Evolutionary conservation across 768 basidiomycete genomes (phyloP), one percentile per base, ranked within the genome.

Genomic region (Serendipita indica): DNA sequence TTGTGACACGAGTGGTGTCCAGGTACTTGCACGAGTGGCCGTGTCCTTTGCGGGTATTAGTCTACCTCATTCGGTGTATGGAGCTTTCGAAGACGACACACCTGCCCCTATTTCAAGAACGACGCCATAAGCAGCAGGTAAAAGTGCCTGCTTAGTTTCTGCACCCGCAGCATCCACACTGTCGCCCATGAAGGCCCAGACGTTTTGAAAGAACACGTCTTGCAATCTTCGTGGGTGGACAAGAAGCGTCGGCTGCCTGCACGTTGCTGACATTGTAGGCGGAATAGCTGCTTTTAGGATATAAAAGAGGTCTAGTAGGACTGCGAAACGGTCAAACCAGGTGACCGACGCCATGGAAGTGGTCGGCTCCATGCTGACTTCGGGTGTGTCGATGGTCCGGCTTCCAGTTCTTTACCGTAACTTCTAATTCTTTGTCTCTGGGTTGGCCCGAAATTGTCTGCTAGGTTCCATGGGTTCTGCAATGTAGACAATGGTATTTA

Each of bases 71-170:
- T 39, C 13, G 10, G 56, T 20, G 20, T 12, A 34, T 13, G 34
- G 35, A 10, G 35, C 13, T 35, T 18, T 20, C 30, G 2, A 34
- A 14, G 10, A 30, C 20, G 16, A 57, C 72, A 57, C 60, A 81
- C 83, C 83, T 64, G 83, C 82, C 2, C 84, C 84, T 16, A 85
- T 59, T 60, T 87, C 85, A 22, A 86, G 73, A 0, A 86, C 80
- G 2, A 77, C 71, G 1, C 84, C 84, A 5, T 69, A 61, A 1
- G 84, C 82, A 58, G 81, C 68, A 2, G 73, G 71, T 52, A 86
- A 76, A 49, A 86, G 73, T 0, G 56, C 57, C 1, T 68, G 59
- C 66, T 84, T 84, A 1, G 72, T 63, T 0, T 67, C 62, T 5
- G 69, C 69, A 0, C 67, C 69, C 54, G 67, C 69, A 43, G 70